These are phyloP conservation scores for Polyporus tsugae DNA, from an alignment of 1,284 basidiomycete genomes.

Conservation along the genomic window DNA sequence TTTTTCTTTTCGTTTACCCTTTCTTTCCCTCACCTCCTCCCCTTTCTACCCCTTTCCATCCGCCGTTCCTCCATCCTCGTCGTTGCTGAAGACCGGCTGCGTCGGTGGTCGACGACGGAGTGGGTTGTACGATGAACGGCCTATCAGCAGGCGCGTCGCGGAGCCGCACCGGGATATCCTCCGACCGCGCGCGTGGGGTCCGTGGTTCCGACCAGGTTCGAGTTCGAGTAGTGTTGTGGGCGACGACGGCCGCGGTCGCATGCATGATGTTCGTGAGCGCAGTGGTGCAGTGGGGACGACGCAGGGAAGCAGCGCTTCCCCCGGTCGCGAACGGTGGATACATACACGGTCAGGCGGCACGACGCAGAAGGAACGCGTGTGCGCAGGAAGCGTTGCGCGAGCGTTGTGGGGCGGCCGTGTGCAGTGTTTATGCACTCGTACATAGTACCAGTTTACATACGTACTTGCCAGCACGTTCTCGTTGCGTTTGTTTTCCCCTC, in stretches of 20 bases:
- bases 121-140: conserved; percentile 9
- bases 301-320: conserved; percentile 51
- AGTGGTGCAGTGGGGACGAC: conserved; percentile 38
- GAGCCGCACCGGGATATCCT: conserved; percentile 14
- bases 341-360: conserved; percentile 16
- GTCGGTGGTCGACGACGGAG: conserved; percentile 19
- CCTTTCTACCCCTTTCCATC: not conserved
- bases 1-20: conserved; percentile 5
- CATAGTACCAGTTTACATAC: conserved; percentile 17
- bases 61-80: conserved; percentile 9
- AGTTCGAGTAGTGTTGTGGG: conserved; percentile 19
- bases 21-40: conserved; percentile 8
- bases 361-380: conserved; percentile 13
- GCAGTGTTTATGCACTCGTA: conserved; percentile 4
- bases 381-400: conserved; percentile 8
- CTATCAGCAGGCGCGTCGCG: not conserved
- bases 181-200: conserved; percentile 9
- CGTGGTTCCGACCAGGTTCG: conserved; percentile 19
- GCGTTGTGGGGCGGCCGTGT: not conserved
- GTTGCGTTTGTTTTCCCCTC: conserved; percentile 39
- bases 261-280: conserved; percentile 26
- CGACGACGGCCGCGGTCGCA: conserved; percentile 23
- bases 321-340: conserved; percentile 37
- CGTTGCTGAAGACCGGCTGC: conserved; percentile 16
- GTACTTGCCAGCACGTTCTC: conserved; percentile 35